Percentiles rank a stretch among this genome's conserved stretches.
Conservation (phyloP, 2,329 filamentous ascomycete species). For the Ophiostoma novo-ulmi region DNA sequence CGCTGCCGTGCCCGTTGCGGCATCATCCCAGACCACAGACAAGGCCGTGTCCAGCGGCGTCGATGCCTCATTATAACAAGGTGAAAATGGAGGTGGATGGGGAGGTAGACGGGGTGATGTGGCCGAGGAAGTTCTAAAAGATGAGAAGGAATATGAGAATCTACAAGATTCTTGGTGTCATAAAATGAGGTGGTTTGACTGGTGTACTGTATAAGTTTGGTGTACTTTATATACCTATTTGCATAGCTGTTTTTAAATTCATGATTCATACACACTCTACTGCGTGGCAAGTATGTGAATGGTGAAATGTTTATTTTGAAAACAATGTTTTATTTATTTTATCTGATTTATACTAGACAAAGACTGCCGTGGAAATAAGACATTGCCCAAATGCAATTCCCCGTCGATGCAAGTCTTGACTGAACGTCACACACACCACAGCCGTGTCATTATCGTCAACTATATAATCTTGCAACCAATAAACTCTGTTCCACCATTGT, state of each 20-base stretch:
- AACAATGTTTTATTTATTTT: neutral
- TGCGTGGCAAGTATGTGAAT: too few relatives aligned
- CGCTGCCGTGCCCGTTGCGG: slow-evolving; percentile 10
- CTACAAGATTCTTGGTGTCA: neutral
- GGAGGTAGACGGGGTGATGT: neutral
- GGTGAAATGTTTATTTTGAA: neutral
- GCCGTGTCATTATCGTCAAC: neutral
- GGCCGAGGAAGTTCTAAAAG: neutral
- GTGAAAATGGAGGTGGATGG: neutral
- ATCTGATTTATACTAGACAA: neutral
- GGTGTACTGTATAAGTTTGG: neutral
- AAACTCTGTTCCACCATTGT: neutral
- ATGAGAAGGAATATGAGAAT: neutral
- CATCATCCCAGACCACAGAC: slow-evolving; percentile 1
- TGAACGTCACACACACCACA: neutral
- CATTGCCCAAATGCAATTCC: too few relatives aligned
- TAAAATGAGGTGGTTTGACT: neutral
- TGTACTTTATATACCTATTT: slow-evolving; percentile 7
- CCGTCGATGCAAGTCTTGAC: too few relatives aligned
- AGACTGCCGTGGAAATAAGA: too few relatives aligned
- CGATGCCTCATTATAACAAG: slow-evolving; percentile 19
- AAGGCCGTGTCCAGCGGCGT: slow-evolving; percentile 24
- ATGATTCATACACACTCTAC: neutral
- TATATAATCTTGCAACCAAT: neutral
- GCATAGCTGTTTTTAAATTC: neutral